Conservation (phyloP, 2,329 filamentous ascomycete species). For the Lachnum nothofagi region DNA sequence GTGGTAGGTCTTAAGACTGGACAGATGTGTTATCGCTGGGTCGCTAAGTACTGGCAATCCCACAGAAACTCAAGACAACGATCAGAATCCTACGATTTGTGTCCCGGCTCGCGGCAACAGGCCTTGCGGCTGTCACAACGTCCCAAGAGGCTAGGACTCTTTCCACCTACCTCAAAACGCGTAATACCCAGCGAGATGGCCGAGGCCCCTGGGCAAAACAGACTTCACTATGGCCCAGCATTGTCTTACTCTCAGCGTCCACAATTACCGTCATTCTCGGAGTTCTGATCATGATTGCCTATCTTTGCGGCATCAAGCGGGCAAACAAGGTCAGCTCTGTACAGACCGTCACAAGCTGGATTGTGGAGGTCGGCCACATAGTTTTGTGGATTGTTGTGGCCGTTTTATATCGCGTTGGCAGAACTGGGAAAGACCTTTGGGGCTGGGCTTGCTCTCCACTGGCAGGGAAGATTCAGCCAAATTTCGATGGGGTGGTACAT, state of each 20-base stretch:
- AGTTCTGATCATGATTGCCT: conserved; percentile 13
- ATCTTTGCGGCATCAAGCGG: conserved; percentile 10
- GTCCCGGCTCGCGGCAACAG: background rate
- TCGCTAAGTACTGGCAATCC: background rate
- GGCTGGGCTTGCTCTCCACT: conserved; percentile 19
- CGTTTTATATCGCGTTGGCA: conserved; percentile 17
- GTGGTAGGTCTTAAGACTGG: background rate
- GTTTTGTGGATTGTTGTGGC: conserved; percentile 18
- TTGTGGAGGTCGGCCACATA: conserved; percentile 13
- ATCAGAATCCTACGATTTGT: background rate
- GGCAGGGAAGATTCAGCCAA: conserved; percentile 18
- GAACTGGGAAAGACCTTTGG: conserved; percentile 22
- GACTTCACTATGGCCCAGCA: conserved; percentile 12
- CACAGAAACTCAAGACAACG: background rate
- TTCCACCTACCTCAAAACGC: conserved; percentile 9
- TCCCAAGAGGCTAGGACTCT: conserved; percentile 15
- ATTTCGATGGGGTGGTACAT: conserved; percentile 19
- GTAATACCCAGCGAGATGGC: conserved; percentile 3
- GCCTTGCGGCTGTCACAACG: background rate
- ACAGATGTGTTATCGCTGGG: background rate
- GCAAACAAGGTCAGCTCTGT: conserved; percentile 15
- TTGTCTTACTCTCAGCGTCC: conserved; percentile 15
- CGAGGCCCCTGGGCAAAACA: conserved; percentile 17
- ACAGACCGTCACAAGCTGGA: conserved; percentile 8
- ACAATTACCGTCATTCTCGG: conserved; percentile 14